These are phyloP conservation scores for Trichoderma simmonsii DNA, from an alignment of 2,329 filamentous ascomycete species.

Conservation along the genomic window DNA sequence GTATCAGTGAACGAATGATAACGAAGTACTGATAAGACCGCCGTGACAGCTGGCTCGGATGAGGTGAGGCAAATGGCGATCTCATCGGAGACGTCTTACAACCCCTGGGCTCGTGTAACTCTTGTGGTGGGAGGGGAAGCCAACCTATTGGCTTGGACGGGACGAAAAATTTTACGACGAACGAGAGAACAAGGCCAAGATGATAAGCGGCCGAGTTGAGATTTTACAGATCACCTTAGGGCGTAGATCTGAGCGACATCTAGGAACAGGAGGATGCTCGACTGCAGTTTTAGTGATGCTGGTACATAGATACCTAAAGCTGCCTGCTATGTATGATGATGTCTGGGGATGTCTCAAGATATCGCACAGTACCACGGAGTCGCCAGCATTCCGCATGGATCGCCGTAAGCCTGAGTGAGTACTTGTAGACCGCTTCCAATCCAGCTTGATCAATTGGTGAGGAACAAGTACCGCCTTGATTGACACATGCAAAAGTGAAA, in stretches of 20 bases:
- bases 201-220: background rate
- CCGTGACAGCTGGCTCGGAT: background rate
- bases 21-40: background rate
- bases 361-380: background rate
- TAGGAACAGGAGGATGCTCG: background rate
- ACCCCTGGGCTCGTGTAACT: background rate
- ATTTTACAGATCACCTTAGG: conserved; percentile 1
- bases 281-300: background rate
- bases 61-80: conserved; percentile 1
- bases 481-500: background rate
- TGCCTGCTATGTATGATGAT: background rate
- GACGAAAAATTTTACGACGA: background rate
- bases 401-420: background rate
- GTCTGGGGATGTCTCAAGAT: background rate
- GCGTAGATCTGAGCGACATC: background rate
- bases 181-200: background rate
- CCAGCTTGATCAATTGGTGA: background rate
- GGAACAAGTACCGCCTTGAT: background rate
- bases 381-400: background rate
- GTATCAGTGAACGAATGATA: background rate
- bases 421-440: background rate
- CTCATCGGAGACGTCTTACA: background rate
- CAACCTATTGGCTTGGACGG: background rate
- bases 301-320: background rate
- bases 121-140: background rate